Conservation (phyloP, 371 early-diverging fungal species). For the Saksenaea oblongispora region DNA sequence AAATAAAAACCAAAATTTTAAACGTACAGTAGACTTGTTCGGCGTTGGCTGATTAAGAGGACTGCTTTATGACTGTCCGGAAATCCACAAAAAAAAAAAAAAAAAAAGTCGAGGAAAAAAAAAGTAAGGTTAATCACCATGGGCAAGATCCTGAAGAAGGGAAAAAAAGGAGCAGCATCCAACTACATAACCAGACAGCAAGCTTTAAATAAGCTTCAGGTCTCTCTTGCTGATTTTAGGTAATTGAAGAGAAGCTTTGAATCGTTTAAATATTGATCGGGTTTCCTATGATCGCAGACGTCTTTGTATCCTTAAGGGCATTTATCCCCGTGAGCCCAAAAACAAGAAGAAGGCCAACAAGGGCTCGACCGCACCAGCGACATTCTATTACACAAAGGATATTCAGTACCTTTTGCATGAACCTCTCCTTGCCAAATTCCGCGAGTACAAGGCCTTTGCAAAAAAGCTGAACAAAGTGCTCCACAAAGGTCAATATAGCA, state of each 20-base stretch:
- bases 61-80: neutral
- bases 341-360: slow-evolving; percentile 93
- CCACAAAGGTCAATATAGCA: slow-evolving; percentile 75
- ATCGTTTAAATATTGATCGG: neutral
- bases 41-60: no score
- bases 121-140: slow-evolving; percentile 32
- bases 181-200: slow-evolving; percentile 91
- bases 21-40: no score
- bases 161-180: slow-evolving; percentile 86
- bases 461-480: slow-evolving; percentile 85
- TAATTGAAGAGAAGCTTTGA: slow-evolving; percentile 22
- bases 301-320: slow-evolving; percentile 97
- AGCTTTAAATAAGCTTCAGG: slow-evolving; percentile 93
- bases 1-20: no score
- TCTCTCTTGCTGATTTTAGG: slow-evolving; percentile 93
- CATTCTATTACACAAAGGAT: slow-evolving; percentile 95
- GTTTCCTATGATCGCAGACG: slow-evolving; percentile 59
- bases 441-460: slow-evolving; percentile 87
- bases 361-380: slow-evolving; percentile 87
- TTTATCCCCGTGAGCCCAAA: slow-evolving; percentile 96
- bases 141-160: slow-evolving; percentile 86
- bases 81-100: neutral
- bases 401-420: slow-evolving; percentile 94
- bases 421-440: slow-evolving; percentile 86
- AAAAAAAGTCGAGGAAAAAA: neutral